Base-by-base conservation (phyloP, 2,329 filamentous ascomycete genomes). In the Xylariaceae sp. region DNA sequence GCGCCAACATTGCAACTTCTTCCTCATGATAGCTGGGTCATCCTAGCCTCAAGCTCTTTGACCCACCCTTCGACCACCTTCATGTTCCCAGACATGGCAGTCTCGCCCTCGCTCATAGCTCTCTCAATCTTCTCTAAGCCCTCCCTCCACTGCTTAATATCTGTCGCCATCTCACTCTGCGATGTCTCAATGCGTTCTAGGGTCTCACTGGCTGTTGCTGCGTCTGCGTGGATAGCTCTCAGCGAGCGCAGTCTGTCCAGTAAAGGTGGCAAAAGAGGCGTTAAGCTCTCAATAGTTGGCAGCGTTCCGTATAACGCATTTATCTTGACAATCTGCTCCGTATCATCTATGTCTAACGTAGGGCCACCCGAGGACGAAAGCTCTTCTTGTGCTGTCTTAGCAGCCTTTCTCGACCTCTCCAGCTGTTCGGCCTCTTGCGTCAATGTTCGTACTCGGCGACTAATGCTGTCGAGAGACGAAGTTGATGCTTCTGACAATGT, bases 281-380 rank as follows among this genome's bases (percentile, higher is more conserved):
- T 82, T 6, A 99, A 79, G 51, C 82, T 89, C 72, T 96, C 92
- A 53, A 99, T 94, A 0, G 91, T 94, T 1, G 92, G 88, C 13
- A 99, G 77, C 3, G 91, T 90, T 1, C 89, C 88, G 72, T 97
- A 97, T 4, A 99, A 82, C 1, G 92, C 90, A 61, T 96, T 94
- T 70, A 99, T 89, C 70, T 96, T 96, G 47, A 89, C 81, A 33
- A 86, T 81, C 64, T 95, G 89, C 64, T 96, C 91, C 7, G 80
- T 75, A 59, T 87, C 78, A 51, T 82, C 75, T 7, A 67, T 64
- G 16, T 78, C 74, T 4, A 74, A 67, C 1, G 73, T 63, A 3
- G 75, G 69, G 7, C 70, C 75, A 15, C 78, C 76, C 24, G 76
- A 72, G 5, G 75, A 71, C 8, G 77, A 77, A 18, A 86, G 73